phyloP scores from a whole-genome alignment of 768 basidiomycete species.

The Mycena indigotica region DNA sequence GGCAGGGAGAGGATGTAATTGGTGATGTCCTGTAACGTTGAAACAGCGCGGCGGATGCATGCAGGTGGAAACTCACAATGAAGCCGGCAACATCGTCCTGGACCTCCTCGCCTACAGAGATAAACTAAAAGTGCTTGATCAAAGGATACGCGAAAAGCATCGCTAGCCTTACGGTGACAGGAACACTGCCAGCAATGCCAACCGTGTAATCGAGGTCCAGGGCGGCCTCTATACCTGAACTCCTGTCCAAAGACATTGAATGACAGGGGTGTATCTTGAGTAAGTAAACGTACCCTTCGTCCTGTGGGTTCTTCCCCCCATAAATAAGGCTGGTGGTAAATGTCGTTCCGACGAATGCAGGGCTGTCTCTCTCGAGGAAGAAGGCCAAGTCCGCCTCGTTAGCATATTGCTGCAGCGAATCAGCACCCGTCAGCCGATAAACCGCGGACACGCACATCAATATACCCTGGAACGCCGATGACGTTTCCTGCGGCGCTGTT shows the following conservation, averaged over 20 bases:
- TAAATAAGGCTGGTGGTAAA: constrained; percentile 23
- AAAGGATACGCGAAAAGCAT: not conserved
- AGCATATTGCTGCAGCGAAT: constrained; percentile 21
- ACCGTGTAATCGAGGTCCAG: constrained; percentile 48
- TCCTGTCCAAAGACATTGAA: not conserved
- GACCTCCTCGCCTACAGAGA: constrained; percentile 1
- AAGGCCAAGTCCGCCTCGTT: constrained; percentile 30
- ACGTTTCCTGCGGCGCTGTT: constrained; percentile 23
- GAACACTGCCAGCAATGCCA: constrained; percentile 38
- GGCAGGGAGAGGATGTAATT: constrained; percentile 42
- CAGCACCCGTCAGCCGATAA: not conserved
- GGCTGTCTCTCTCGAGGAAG: constrained; percentile 21
- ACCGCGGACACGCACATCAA: constrained; percentile 12
- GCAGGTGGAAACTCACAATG: constrained; percentile 3
- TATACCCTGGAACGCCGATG: constrained; percentile 35
- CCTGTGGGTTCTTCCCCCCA: constrained; percentile 30
- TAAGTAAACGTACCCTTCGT: constrained; percentile 31
- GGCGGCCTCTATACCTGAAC: constrained; percentile 37
- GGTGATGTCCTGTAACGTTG: constrained; percentile 17
- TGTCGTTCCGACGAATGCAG: constrained; percentile 15
- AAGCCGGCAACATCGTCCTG: constrained; percentile 6
- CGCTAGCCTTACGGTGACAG: constrained; percentile 37
- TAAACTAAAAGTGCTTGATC: not conserved
- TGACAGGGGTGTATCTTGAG: not conserved
- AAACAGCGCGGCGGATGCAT: not conserved